Evolutionary conservation across 2,329 filamentous ascomycete species (phyloP).

Genomic region (Diaporthe vaccinii): DNA sequence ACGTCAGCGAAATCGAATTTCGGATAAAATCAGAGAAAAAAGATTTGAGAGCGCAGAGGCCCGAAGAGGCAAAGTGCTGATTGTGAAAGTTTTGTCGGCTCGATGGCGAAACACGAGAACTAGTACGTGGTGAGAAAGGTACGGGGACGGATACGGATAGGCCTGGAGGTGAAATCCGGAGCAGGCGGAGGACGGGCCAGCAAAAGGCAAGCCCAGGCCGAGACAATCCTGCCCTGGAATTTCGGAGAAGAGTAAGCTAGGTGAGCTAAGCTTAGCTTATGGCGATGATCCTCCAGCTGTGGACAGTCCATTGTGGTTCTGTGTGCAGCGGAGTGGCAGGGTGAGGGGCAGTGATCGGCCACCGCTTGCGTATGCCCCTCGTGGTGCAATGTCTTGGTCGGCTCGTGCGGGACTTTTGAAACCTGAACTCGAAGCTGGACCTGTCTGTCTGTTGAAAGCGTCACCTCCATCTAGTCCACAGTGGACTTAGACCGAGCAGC

Average conservation of each 20-base stretch:
- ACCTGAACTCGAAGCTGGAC: background rate
- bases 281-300: constrained; percentile 1
- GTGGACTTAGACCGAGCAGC: background rate
- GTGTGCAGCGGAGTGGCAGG: background rate
- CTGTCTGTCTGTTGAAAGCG: constrained; percentile 9
- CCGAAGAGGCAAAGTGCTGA: constrained; percentile 29
- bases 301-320: background rate
- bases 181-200: background rate
- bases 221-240: constrained; percentile 9
- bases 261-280: constrained; percentile 26
- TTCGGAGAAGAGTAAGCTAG: background rate
- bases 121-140: constrained; percentile 22
- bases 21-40: background rate
- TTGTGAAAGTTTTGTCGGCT: constrained; percentile 15
- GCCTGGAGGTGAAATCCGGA: background rate
- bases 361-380: constrained; percentile 36
- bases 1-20: constrained; percentile 3
- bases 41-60: background rate
- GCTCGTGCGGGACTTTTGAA: background rate
- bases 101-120: constrained; percentile 8
- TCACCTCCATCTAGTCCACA: background rate
- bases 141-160: background rate
- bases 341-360: background rate
- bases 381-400: constrained; percentile 12
- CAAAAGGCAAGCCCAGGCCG: background rate